Base-by-base conservation (phyloP, 2,329 filamentous ascomycete species). In the Blastomyces silverae region DNA sequence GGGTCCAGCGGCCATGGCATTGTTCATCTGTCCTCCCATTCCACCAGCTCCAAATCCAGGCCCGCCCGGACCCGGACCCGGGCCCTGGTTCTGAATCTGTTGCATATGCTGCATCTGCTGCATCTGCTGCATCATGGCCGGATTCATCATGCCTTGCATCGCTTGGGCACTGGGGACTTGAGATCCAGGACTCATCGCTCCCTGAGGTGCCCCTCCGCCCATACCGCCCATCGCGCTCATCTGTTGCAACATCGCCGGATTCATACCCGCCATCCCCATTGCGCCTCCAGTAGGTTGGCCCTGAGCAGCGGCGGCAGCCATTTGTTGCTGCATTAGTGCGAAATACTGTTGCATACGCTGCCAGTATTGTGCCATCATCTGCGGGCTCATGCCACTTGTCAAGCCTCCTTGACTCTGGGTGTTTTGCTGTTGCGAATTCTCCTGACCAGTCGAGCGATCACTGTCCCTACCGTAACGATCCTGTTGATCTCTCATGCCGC, bases 341-440 rank as follows among this genome's bases (percentile, higher is more conserved):
- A 97, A 95, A 78, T 96, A 96, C 75, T 96, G 91, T 78, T 99
- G 94, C 93, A 99, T 97, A 59, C 92, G 87, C 76, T 96, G 91
- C 87, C 94, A 96, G 79, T 97, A 97, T 76, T 97, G 92, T 2
- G 94, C 94, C 92, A 97, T 97, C 82, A 96, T 88, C 73, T 96
- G 92, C 0, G 93, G 93, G 25, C 90, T 95, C 90, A 97, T 95
- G 67, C 89, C 88, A 62, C 82, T 75, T 75, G 73, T 71, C 69
- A 77, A 75, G 34, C 67, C 70, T 57, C 74, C 76, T 64, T 78
- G 78, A 31, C 73, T 69, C 67, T 80, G 79, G 61, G 77, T 77
- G 66, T 79, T 78, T 66, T 77, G 76, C 55, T 82, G 79, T 67
- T 78, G 76, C 50, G 73, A 73, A 61, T 73, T 73, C 56, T 79